Evolutionary conservation across 2,329 filamentous ascomycete genomes (phyloP).

Genomic region (Colletotrichum acutatum): DNA sequence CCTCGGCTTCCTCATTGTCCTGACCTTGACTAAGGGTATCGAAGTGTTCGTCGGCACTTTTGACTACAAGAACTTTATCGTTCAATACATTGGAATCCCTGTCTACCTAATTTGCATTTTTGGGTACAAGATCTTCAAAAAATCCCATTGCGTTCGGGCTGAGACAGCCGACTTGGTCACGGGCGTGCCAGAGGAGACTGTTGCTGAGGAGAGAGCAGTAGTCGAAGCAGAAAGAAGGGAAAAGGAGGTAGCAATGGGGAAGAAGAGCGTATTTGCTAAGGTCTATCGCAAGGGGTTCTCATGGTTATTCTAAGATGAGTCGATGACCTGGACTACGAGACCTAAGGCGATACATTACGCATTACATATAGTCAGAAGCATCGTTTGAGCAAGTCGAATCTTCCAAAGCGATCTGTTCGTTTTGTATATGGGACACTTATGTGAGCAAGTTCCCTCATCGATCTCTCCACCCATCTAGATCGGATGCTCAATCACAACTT

Average conservation of each 20-base stretch:
- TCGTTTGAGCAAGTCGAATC: too few species aligned
- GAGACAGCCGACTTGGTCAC: conserved; percentile 8
- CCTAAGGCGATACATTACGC: too few species aligned
- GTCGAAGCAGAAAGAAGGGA: background rate
- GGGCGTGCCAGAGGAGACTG: background rate
- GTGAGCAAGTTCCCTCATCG: too few species aligned
- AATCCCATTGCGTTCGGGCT: background rate
- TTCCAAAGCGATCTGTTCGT: too few species aligned
- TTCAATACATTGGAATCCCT: conserved; percentile 27
- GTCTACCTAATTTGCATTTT: conserved; percentile 15
- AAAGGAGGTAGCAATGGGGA: conserved; percentile 4
- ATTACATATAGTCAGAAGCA: too few species aligned
- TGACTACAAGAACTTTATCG: conserved; percentile 25
- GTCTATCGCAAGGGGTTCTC: conserved; percentile 13
- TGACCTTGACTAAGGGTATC: conserved; percentile 19
- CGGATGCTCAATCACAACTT: conserved; percentile 16
- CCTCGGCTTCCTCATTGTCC: background rate
- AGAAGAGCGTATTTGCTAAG: background rate
- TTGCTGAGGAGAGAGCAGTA: background rate
- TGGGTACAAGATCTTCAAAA: conserved; percentile 10
- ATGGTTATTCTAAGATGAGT: background rate
- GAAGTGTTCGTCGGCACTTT: conserved; percentile 22
- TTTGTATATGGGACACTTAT: too few species aligned
- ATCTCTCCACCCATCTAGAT: background rate
- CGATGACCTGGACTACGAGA: background rate